phyloP scores from a whole-genome alignment of 1,284 basidiomycete species.

The Ustilago crameri region DNA sequence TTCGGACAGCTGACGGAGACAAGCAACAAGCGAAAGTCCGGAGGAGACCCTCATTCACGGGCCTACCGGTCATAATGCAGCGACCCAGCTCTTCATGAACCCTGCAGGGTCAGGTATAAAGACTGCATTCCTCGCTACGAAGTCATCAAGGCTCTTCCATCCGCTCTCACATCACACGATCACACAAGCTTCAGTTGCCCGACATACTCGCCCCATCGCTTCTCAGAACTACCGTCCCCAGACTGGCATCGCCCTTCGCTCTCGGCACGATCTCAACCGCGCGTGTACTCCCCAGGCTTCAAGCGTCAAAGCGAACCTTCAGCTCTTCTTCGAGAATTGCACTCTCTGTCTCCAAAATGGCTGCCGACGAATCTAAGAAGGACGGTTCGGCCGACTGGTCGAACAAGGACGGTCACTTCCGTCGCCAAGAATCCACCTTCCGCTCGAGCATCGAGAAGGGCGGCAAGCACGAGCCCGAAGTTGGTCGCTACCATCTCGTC shows the following conservation, averaged over 20 bases:
- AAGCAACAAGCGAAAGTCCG: neutral
- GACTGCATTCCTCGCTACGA: no score
- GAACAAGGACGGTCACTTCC: conserved; percentile 81
- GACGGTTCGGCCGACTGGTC: conserved; percentile 63
- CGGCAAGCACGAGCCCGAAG: conserved; percentile 82
- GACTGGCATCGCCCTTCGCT: conserved; percentile 1
- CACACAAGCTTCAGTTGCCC: conserved; percentile 4
- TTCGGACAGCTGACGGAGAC: conserved; percentile 1
- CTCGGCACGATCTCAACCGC: neutral
- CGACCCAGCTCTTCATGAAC: no score
- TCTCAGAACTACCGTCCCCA: conserved; percentile 6
- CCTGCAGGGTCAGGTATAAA: no score
- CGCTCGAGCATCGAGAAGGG: conserved; percentile 77
- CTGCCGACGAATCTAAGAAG: conserved; percentile 39
- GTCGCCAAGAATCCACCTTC: conserved; percentile 79
- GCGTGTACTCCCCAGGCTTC: neutral
- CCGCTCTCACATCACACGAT: neutral
- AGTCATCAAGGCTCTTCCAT: neutral
- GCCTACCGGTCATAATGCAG: neutral
- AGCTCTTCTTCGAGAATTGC: conserved; percentile 1
- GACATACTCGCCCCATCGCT: conserved; percentile 8
- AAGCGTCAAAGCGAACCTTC: neutral
- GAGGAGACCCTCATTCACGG: neutral
- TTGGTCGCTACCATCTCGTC: conserved; percentile 72
- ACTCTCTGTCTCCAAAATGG: conserved; percentile 8